Base-by-base conservation (phyloP, 1,284 basidiomycete genomes). In the Moniliella sp. region DNA sequence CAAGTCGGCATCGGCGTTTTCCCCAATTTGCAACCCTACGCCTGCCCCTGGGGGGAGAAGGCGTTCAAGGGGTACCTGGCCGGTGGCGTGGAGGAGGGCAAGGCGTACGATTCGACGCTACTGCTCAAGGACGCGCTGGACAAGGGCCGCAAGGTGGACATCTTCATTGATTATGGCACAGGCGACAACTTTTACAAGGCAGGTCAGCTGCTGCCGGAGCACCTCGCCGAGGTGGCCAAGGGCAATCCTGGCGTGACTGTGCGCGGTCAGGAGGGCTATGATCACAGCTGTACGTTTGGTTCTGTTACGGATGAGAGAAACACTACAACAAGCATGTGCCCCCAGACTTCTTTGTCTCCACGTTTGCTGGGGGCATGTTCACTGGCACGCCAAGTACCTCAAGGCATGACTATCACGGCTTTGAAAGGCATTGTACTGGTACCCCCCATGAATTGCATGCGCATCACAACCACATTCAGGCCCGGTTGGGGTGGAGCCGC, bases 1-100 rank as follows among this genome's bases (percentile, higher is more conserved):
- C 65, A 73, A 74, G 39, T 86, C 81, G 14, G 77, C 71, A n/a
- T 88, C 82, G 7, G 91, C 82, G 0, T 97, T 97, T 59, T 68
- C 88, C 14, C 86, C 88, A 1, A 79, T 93, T 40, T 66, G 74
- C 48, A 91, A 97, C 64, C 86, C 91, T 0, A 75, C 75, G 9
- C 68, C 30, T 78, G 75, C 32, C 74, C 77, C 0, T 93, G 88
- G 86, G 88, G 91, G 18, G 66, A 76, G 48, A 91, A 88, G 58
- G 86, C 84, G 0, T 93, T 97, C 64, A 55, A 44, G 13, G 80
- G 81, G n/a, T 94, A 93, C 64, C 71, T 97, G 31, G 19, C 32
- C 8, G 14, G 63, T 12, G 81, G 79, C 2, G 42, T 76, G 12
- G 69, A 75, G 34, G 83, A 86, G 56, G 83, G 75, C 1, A 70